phyloP scores from a whole-genome alignment of 208 protist species.

The Herpetomonas tarakana region DNA sequence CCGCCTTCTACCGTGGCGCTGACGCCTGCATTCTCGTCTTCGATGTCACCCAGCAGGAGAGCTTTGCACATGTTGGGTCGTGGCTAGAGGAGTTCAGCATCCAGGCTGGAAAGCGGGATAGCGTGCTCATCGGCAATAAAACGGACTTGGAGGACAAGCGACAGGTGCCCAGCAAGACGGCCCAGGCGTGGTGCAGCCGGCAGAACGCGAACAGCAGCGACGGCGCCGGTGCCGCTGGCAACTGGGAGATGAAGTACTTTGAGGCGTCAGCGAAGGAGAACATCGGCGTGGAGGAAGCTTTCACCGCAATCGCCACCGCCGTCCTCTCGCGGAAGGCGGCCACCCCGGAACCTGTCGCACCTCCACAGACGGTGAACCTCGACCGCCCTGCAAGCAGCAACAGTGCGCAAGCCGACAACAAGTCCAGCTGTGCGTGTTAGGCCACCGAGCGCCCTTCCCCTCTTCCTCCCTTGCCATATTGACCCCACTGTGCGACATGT shows the following conservation, averaged over 20 bases:
- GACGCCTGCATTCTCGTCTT: conserved; percentile 96
- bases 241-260: conserved; percentile 94
- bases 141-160: conserved; percentile 96
- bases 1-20: conserved; percentile 99
- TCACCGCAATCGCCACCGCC: conserved; percentile 77
- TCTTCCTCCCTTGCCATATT: too few relatives aligned
- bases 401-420: background rate
- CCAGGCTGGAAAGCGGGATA: conserved; percentile 95
- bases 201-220: conserved; percentile 69
- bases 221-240: conserved; percentile 8
- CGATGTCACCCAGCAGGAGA: conserved; percentile 85
- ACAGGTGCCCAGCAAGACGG: conserved; percentile 90
- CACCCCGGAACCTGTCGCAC: conserved; percentile 38
- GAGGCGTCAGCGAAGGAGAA: conserved; percentile 98
- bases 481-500: too few relatives aligned
- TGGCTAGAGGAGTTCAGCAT: conserved; percentile 99
- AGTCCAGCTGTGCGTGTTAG: background rate
- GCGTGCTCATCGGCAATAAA: conserved; percentile 99
- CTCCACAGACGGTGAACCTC: conserved; percentile 72
- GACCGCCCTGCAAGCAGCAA: background rate
- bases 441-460: too few relatives aligned
- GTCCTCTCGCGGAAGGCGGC: conserved; percentile 73
- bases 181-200: conserved; percentile 94
- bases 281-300: conserved; percentile 98
- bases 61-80: conserved; percentile 84